Evolutionary conservation across 495 filamentous ascomycete genomes (phyloP).

Genomic region (Entonaema liquescens): DNA sequence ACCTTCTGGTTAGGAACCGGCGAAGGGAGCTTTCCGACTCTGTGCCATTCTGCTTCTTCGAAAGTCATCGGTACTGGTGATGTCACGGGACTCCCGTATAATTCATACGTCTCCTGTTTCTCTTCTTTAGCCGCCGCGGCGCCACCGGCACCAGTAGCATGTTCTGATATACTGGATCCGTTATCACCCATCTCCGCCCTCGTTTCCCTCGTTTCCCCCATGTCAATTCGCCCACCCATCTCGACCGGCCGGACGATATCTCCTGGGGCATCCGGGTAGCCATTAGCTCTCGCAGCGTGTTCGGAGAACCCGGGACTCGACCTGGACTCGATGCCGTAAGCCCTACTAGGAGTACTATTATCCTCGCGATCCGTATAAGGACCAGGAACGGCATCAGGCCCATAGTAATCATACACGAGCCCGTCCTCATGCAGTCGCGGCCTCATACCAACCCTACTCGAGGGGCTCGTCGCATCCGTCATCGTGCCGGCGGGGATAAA

Average conservation of each 20-base stretch:
- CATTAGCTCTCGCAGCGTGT: background rate
- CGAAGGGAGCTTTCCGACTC: background rate
- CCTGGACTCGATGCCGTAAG: slow-evolving; percentile 5
- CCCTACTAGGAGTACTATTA: slow-evolving; percentile 2
- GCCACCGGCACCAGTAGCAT: background rate
- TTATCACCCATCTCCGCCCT: slow-evolving; percentile 8
- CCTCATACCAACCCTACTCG: slow-evolving; percentile 15
- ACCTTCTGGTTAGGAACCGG: background rate
- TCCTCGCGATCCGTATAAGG: slow-evolving; percentile 46
- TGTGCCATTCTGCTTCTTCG: slow-evolving; percentile 20
- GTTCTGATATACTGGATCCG: background rate
- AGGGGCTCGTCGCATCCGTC: slow-evolving; percentile 44
- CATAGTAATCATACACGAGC: slow-evolving; percentile 46
- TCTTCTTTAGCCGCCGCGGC: slow-evolving; percentile 3
- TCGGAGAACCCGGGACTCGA: slow-evolving; percentile 21
- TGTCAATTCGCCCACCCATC: background rate
- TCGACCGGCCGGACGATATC: slow-evolving; percentile 27
- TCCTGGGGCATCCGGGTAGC: slow-evolving; percentile 13
- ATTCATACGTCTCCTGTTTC: slow-evolving; percentile 7
- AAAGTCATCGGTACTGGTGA: slow-evolving; percentile 27
- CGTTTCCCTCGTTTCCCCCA: background rate
- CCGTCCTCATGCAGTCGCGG: slow-evolving; percentile 36
- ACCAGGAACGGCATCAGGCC: slow-evolving; percentile 45
- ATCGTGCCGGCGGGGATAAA: slow-evolving; percentile 26
- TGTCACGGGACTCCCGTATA: slow-evolving; percentile 14